A percentile compares a stretch with the other conserved stretches of the same genome.
Evolutionary conservation across 345 rosid species (phyloP).

Genomic region (Camelina sativa): DNA sequence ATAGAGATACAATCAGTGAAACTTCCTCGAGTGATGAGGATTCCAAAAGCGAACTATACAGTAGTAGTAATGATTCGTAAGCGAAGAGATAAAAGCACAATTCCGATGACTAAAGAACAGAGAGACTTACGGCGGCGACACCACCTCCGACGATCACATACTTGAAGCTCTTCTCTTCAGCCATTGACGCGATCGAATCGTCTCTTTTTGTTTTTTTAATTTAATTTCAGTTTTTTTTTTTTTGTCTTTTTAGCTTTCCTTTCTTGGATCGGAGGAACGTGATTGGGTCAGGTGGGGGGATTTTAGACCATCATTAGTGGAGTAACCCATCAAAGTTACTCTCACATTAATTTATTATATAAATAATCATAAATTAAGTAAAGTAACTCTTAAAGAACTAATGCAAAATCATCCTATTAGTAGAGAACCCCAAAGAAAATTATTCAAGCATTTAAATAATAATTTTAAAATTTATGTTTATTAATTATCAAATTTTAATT

Average conservation of each 20-base stretch:
- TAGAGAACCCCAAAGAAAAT: no score
- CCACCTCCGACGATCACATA: conserved; percentile 51
- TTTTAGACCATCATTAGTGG: no score
- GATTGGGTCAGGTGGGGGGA: conserved; percentile 19
- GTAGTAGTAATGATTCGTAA: conserved; percentile 7
- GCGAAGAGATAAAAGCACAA: neutral
- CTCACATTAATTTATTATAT: no score
- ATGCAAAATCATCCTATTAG: no score
- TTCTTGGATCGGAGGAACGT: conserved; percentile 5
- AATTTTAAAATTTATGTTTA: no score
- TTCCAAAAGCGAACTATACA: neutral
- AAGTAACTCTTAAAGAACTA: no score
- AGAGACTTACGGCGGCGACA: conserved; percentile 48
- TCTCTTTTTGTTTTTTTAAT: neutral
- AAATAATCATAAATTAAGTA: no score
- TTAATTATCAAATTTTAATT: no score
- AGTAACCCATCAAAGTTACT: no score
- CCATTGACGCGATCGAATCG: conserved; percentile 33
- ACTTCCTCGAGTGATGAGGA: no score
- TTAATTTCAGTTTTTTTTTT: neutral
- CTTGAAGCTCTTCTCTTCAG: conserved; percentile 48
- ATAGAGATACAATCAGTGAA: no score
- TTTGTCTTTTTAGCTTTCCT: neutral
- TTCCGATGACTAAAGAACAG: conserved; percentile 1
- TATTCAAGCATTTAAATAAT: no score